A percentile compares a stretch with the other conserved stretches of the same genome.
Evolutionary conservation across 2,329 filamentous ascomycete genomes (phyloP).

Genomic region (Alternaria hordeiaustralica): DNA sequence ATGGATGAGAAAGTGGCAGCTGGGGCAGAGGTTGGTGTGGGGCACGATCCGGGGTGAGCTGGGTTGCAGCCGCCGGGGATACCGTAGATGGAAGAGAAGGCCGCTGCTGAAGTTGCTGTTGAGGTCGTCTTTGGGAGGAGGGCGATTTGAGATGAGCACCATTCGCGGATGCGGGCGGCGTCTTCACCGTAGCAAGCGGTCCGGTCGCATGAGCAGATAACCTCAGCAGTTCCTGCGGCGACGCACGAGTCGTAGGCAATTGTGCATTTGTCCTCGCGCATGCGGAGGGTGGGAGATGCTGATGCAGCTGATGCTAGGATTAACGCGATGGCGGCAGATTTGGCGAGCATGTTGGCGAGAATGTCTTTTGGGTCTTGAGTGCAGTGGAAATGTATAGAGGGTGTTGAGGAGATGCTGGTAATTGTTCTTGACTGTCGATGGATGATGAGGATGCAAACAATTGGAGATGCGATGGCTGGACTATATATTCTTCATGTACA

Average conservation of each 20-base stretch:
- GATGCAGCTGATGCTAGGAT: slow-evolving; percentile 11
- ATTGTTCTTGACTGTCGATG: neutral
- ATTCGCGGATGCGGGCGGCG: slow-evolving; percentile 13
- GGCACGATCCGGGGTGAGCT: neutral
- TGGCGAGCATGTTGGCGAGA: slow-evolving; percentile 10
- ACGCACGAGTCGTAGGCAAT: slow-evolving; percentile 14
- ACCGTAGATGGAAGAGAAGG: neutral
- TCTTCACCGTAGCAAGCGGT: slow-evolving; percentile 16
- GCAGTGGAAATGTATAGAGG: neutral
- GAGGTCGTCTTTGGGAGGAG: slow-evolving; percentile 8
- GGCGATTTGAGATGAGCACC: slow-evolving; percentile 16
- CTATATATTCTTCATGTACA: neutral
- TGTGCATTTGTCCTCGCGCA: slow-evolving; percentile 11
- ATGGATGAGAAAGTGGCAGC: neutral
- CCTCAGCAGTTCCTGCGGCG: slow-evolving; percentile 16
- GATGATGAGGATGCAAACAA: neutral
- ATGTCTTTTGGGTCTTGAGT: neutral
- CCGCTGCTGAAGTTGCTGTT: neutral
- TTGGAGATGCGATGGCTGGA: neutral
- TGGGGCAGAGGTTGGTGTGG: neutral
- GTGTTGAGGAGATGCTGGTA: neutral
- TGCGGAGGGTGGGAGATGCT: slow-evolving; percentile 9
- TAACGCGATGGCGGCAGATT: slow-evolving; percentile 10
- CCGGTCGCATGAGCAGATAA: slow-evolving; percentile 15
- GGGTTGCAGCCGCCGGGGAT: slow-evolving; percentile 12